Evolutionary conservation across 129 eudicot species (phyloP), one percentile per base, ranked within the genome.

Genomic region (Lonicera japonica): DNA sequence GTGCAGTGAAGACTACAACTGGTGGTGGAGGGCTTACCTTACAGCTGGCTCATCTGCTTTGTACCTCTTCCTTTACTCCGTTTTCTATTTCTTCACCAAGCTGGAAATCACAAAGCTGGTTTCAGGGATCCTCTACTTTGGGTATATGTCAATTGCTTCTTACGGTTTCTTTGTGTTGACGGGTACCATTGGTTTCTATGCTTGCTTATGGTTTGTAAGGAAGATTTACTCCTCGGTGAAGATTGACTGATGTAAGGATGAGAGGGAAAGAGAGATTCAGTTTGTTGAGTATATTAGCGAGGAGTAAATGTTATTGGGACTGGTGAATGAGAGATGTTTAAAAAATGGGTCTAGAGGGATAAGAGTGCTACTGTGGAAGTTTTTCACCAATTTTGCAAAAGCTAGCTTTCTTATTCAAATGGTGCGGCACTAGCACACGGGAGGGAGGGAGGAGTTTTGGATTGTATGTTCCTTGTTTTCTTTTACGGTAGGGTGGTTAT

Each of bases 1-100:
- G 72, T 89, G 96, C 69, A 89, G 96, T 46, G 96, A 89, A 75
- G 96, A 89, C 56, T 89, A 89, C 59, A 65, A 89, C 46, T 89
- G 96, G 96, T 89, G 96, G 96, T 89, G 96, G 96, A 76, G 96
- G 59, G 89, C 96, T 38, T 89, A 89, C 48, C 64, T 89, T 67
- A 89, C 96, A 1, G 85, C 95, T 23, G 96, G 96, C 9, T 89
- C 95, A 12, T 89, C 96, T 2, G 95, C 96, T 55, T 22, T 85
- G 21, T 89, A 89, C 75, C 88, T 89, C 13, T 89, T 89, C 64
- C 82, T 89, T 15, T 89, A 89, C 90, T 89, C 95, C 5, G 61
- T 82, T 59, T 89, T 85, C 68, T 89, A 89, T 54, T 85, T 77
- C 73, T 85, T 89, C 81, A 85, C 94, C 54, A 89, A 89, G 74